A percentile compares a stretch with the other conserved stretches of the same genome.
Conservation (phyloP, 306 rosid genomes). For the Trifolium dubium region DNA sequence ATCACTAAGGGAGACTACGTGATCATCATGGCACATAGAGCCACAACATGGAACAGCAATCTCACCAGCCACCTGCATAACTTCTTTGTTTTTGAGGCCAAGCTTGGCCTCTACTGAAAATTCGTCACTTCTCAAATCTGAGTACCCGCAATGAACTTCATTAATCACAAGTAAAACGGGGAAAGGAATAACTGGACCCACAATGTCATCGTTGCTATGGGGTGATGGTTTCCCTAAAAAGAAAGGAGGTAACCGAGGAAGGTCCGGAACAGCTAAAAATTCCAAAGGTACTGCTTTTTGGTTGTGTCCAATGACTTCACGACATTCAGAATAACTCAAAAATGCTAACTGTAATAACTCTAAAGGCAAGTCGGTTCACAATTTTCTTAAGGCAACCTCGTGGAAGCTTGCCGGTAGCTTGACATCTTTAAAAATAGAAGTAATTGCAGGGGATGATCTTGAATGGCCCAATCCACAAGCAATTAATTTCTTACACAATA, state of each 20-base stretch:
- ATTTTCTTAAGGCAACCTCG: constrained; percentile 59
- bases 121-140: constrained; percentile 43
- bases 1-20: constrained; percentile 56
- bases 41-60: constrained; percentile 41
- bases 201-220: constrained; percentile 55
- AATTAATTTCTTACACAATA: constrained; percentile 67
- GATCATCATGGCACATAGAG: constrained; percentile 35
- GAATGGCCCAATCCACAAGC: constrained; percentile 61
- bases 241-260: constrained; percentile 77
- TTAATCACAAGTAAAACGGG: constrained; percentile 62
- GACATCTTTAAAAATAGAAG: constrained; percentile 61
- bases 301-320: constrained; percentile 41
- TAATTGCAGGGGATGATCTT: constrained; percentile 55
- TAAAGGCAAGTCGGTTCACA: constrained; percentile 73
- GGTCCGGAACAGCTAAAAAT: constrained; percentile 56
- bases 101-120: constrained; percentile 58
- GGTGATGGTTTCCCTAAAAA: constrained; percentile 58
- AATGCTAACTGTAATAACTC: constrained; percentile 64
- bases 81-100: constrained; percentile 48
- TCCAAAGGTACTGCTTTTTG: constrained; percentile 50
- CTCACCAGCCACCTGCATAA: constrained; percentile 52
- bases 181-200: constrained; percentile 78
- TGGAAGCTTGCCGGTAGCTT: constrained; percentile 62
- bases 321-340: constrained; percentile 55
- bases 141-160: constrained; percentile 55